Conservation (phyloP, 805 yeast species). For the Saccharomycopsis amapae region DNA sequence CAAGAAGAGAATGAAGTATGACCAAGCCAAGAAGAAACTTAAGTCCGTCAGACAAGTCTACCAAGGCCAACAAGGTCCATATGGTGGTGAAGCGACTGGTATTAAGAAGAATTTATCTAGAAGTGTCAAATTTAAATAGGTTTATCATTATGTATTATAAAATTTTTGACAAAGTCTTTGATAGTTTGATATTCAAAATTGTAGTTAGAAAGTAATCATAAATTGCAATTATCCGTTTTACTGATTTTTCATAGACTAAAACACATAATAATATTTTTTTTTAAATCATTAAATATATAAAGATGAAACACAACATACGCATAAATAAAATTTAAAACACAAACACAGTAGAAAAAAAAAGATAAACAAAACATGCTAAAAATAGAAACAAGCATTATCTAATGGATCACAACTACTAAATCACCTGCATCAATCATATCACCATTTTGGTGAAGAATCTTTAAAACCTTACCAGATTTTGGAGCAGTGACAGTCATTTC, state of each 20-base stretch:
- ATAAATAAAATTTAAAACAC: too few relatives aligned
- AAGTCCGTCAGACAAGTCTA: constrained; percentile 87
- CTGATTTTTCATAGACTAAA: too few relatives aligned
- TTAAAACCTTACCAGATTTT: constrained; percentile 59
- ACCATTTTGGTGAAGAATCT: constrained; percentile 75
- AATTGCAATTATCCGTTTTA: too few relatives aligned
- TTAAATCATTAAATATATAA: too few relatives aligned
- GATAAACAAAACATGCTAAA: background rate
- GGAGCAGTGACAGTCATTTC: constrained; percentile 87
- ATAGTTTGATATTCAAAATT: too few relatives aligned
- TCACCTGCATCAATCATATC: constrained; percentile 98
- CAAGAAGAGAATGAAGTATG: constrained; percentile 97
- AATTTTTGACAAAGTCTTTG: too few relatives aligned
- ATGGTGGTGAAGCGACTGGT: constrained; percentile 95
- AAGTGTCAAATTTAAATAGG: constrained; percentile 59
- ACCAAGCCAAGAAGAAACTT: constrained; percentile 88
- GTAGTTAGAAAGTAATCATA: too few relatives aligned
- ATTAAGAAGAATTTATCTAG: constrained; percentile 89
- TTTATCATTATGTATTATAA: background rate
- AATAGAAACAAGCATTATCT: background rate
- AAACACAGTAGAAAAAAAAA: background rate
- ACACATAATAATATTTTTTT: too few relatives aligned
- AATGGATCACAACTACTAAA: constrained; percentile 60
- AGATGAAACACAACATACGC: too few relatives aligned
- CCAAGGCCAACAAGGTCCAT: constrained; percentile 65